These are phyloP conservation scores for Avicennia marina DNA, from an alignment of 257 asterid genomes.

Conservation along the genomic window DNA sequence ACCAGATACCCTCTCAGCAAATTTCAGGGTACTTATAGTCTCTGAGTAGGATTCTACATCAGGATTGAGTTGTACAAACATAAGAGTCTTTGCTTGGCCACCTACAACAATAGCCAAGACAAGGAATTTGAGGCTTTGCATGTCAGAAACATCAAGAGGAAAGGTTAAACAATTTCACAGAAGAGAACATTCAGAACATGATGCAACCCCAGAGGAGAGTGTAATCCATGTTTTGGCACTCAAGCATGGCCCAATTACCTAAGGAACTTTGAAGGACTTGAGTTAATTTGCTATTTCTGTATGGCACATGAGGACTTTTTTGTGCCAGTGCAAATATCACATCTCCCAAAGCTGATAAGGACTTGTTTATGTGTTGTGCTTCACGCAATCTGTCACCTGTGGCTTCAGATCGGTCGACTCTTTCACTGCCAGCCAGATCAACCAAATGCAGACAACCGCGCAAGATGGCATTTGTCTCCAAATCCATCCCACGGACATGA, in stretches of 20 bases:
- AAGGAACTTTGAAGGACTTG: constrained; percentile 97
- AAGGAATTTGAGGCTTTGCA: background rate
- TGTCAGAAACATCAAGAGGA: constrained; percentile 9
- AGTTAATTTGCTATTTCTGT: constrained; percentile 90
- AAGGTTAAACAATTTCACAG: background rate
- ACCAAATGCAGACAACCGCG: constrained; percentile 96
- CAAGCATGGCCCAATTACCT: constrained; percentile 41
- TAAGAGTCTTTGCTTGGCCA: constrained; percentile 95
- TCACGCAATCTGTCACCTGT: constrained; percentile 91
- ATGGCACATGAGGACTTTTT: constrained; percentile 88
- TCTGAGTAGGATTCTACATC: constrained; percentile 88
- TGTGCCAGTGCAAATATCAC: constrained; percentile 93
- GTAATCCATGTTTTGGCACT: constrained; percentile 3
- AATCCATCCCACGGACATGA: constrained; percentile 84
- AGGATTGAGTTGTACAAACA: constrained; percentile 96
- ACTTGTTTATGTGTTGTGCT: constrained; percentile 94
- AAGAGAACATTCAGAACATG: constrained; percentile 1
- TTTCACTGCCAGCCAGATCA: constrained; percentile 98
- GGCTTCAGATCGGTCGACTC: constrained; percentile 91
- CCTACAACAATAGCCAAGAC: constrained; percentile 38
- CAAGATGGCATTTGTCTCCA: constrained; percentile 67
- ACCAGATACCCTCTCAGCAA: constrained; percentile 98
- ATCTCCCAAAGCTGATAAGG: constrained; percentile 94
- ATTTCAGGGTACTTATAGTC: constrained; percentile 84
- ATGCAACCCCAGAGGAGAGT: background rate